Evolutionary conservation across 2,329 filamentous ascomycete species (phyloP), one percentile per base, ranked within the genome.

Genomic region (Diaporthe longicolla): DNA sequence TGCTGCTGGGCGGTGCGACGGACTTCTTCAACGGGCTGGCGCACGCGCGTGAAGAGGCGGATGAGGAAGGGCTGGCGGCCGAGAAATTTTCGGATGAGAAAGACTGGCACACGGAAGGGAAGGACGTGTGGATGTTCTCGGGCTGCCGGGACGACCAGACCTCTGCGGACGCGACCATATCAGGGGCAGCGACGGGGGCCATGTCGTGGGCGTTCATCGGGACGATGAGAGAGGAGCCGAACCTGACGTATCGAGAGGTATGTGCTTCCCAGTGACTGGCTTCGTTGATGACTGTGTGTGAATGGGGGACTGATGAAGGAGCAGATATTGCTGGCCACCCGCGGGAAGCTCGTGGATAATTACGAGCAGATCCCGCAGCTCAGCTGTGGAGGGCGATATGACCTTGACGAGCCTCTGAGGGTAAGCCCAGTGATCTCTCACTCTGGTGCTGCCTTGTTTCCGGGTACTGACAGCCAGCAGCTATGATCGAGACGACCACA

Each of bases 21-120:
- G 83, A 82, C 63, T 90, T 91, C 79, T 90, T 90, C 81, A 84
- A 86, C 73, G 84, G 87, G 3, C 78, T 90, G 55, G 84, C 84
- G 61, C 86, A 89, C 77, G 82, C 84, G 76, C 81, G 82, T 5
- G 80, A 84, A 45, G 82, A 87, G 61, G 79, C 79, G 9, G 81
- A 84, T 73, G 81, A 84, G 24, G 83, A 85, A 54, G 86, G 86
- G 0, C 81, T 88, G 21, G 83, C 80, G 1, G 77, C 82, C 17
- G 84, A 89, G 63, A 85, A 85, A 75, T 83, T 80, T 50, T 82
- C 85, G 19, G 85, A 45, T 7, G 43, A 45, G 5, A 45, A 87
- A 71, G 76, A 82, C 73, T 84, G 82, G 82, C 80, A 80, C 72
- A 76, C 77, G 7, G 82, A 84, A 73, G 80, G 80, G 6, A 84